These are phyloP conservation scores for Ophiostoma sp. DNA, from an alignment of 2,329 filamentous ascomycete genomes.

Conservation along the genomic window DNA sequence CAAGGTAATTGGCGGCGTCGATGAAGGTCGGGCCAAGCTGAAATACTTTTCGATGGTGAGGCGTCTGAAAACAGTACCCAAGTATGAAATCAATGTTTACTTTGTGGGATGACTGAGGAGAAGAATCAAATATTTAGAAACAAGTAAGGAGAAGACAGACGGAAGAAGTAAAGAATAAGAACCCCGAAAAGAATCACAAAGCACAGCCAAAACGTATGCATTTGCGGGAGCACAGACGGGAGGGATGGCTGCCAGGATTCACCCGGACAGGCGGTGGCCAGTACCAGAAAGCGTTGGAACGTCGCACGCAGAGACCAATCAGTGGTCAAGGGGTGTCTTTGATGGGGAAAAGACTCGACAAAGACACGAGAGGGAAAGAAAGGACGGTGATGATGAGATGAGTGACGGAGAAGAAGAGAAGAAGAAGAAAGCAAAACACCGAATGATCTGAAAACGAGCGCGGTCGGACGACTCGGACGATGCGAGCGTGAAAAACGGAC, in stretches of 20 bases:
- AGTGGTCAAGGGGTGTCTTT: not conserved
- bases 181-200: not conserved
- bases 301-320: conserved; percentile 7
- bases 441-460: not conserved
- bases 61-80: not conserved
- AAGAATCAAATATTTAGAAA: not conserved
- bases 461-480: not conserved
- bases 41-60: not conserved
- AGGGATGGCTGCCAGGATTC: conserved; percentile 1
- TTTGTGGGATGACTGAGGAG: not conserved
- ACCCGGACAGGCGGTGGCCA: not conserved
- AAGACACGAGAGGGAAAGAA: not conserved
- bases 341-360: not conserved
- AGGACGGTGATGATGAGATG: not conserved
- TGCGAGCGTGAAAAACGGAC: not conserved
- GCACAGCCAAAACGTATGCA: not conserved
- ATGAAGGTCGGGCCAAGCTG: not conserved
- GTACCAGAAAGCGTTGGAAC: not conserved
- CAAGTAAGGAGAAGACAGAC: not conserved
- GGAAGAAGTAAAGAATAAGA: not conserved
- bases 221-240: not conserved
- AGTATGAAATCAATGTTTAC: not conserved
- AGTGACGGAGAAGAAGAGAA: not conserved
- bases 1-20: conserved; percentile 9
- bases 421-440: not conserved